A percentile compares a stretch with the other conserved stretches of the same genome.
Conservation (phyloP, 2,329 filamentous ascomycete genomes). For the Pseudodiploospora longispora region DNA sequence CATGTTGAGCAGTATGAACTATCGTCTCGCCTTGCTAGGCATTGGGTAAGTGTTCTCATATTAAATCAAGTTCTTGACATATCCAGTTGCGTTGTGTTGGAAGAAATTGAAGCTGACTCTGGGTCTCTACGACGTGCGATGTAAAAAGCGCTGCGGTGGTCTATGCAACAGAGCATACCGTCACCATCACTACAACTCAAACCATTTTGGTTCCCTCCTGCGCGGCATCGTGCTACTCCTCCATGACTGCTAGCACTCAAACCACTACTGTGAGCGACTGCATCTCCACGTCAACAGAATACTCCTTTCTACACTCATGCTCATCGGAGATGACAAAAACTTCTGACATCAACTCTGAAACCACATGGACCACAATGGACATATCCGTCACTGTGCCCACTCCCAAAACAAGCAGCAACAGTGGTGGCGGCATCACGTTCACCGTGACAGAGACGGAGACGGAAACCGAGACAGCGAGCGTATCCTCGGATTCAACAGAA, state of each 20-base stretch:
- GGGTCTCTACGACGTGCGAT: no score
- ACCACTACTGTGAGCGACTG: not conserved
- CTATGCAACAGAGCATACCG: constrained; percentile 16
- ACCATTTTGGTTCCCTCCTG: constrained; percentile 22
- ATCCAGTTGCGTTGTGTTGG: not conserved
- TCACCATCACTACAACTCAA: constrained; percentile 24
- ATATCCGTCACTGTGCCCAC: not conserved
- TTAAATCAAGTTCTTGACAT: constrained; percentile 11
- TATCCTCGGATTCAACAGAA: no score
- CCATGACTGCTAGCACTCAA: no score
- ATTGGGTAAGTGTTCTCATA: constrained; percentile 10
- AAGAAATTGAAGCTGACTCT: not conserved
- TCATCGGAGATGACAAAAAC: no score
- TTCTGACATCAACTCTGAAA: not conserved
- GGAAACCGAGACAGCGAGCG: no score
- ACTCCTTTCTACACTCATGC: not conserved
- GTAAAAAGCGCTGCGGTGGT: constrained; percentile 15
- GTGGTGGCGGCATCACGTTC: no score
- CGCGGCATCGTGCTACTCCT: constrained; percentile 16
- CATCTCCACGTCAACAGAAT: not conserved
- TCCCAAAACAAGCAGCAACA: not conserved
- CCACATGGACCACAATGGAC: not conserved
- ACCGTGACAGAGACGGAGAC: no score
- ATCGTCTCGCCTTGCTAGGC: not conserved
- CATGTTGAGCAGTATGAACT: not conserved